phyloP scores from a whole-genome alignment of 257 asterid genomes.

The Gardenia jasminoides region DNA sequence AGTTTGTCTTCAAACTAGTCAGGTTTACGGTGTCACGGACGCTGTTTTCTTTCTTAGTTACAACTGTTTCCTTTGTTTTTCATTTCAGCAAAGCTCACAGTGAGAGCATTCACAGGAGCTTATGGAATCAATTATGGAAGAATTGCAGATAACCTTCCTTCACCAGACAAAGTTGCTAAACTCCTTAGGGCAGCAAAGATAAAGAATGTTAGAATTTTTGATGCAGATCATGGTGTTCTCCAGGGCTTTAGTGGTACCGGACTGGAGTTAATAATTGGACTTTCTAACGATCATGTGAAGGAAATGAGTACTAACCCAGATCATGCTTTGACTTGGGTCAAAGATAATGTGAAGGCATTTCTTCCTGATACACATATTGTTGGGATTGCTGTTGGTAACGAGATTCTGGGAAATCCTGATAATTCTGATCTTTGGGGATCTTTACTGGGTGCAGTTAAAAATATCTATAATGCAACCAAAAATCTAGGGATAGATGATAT shows the following conservation, averaged over 20 bases:
- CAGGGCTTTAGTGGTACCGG: constrained; percentile 81
- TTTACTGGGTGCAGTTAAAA: constrained; percentile 67
- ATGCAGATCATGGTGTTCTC: constrained; percentile 76
- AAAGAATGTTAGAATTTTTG: constrained; percentile 85
- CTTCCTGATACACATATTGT: constrained; percentile 82
- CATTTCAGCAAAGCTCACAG: constrained; percentile 42
- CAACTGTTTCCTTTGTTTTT: constrained; percentile 13
- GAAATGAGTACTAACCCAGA: constrained; percentile 68
- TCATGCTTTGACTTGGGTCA: constrained; percentile 83
- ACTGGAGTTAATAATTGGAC: constrained; percentile 87
- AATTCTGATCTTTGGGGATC: constrained; percentile 52
- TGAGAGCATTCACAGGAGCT: constrained; percentile 78
- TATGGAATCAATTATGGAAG: constrained; percentile 95
- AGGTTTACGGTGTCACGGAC: not conserved
- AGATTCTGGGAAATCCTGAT: constrained; percentile 55
- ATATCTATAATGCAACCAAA: constrained; percentile 72
- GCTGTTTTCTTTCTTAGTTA: not conserved
- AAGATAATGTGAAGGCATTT: constrained; percentile 73
- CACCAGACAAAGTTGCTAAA: constrained; percentile 77
- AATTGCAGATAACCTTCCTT: constrained; percentile 87
- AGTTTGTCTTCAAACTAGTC: not conserved
- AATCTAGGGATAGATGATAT: constrained; percentile 47
- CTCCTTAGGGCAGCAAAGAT: constrained; percentile 82
- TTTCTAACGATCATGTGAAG: constrained; percentile 61
- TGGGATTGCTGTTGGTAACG: constrained; percentile 90